Percentiles rank a stretch among this genome's conserved stretches.
These are phyloP conservation scores for Pseudocercospora crystallina DNA, from an alignment of 2,329 filamentous ascomycete species.

Conservation along the genomic window DNA sequence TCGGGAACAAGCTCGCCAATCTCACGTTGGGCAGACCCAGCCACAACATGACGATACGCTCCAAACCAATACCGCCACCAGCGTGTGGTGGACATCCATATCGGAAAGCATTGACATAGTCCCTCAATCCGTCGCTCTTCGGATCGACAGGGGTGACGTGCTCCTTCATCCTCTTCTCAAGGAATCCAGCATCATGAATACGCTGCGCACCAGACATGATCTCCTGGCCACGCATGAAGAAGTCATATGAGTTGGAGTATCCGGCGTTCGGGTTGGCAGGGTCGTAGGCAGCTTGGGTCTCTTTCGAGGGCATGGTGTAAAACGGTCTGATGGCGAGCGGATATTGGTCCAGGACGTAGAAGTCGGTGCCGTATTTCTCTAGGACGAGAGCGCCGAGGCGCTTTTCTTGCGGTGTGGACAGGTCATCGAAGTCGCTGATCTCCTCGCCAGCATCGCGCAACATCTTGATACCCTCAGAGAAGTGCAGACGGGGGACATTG, in stretches of 20 bases:
- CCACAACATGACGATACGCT: constrained; percentile 68
- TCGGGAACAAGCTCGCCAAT: constrained; percentile 62
- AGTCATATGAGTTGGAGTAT: constrained; percentile 64
- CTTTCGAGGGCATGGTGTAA: constrained; percentile 80
- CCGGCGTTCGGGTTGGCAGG: constrained; percentile 52
- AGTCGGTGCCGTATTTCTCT: constrained; percentile 89
- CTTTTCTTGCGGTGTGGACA: constrained; percentile 79
- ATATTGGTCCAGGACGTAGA: constrained; percentile 97
- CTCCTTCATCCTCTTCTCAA: constrained; percentile 58
- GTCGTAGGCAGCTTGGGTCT: constrained; percentile 52
- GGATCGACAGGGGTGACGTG: constrained; percentile 60
- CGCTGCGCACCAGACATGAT: constrained; percentile 68
- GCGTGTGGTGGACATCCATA: constrained; percentile 65
- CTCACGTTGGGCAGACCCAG: constrained; percentile 64
- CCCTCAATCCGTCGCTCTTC: constrained; percentile 58
- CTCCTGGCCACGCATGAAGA: constrained; percentile 70
- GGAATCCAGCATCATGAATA: constrained; percentile 61
- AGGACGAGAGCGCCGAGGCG: constrained; percentile 84
- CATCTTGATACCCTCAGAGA: constrained; percentile 74
- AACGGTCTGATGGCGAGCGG: constrained; percentile 84
- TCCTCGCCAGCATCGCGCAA: constrained; percentile 75
- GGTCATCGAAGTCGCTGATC: constrained; percentile 74
- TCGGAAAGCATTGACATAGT: constrained; percentile 64
- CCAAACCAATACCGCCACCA: constrained; percentile 64
- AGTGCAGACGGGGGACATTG: constrained; percentile 74